phyloP scores from a whole-genome alignment of 768 basidiomycete genomes.

The Crepidotus variabilis region DNA sequence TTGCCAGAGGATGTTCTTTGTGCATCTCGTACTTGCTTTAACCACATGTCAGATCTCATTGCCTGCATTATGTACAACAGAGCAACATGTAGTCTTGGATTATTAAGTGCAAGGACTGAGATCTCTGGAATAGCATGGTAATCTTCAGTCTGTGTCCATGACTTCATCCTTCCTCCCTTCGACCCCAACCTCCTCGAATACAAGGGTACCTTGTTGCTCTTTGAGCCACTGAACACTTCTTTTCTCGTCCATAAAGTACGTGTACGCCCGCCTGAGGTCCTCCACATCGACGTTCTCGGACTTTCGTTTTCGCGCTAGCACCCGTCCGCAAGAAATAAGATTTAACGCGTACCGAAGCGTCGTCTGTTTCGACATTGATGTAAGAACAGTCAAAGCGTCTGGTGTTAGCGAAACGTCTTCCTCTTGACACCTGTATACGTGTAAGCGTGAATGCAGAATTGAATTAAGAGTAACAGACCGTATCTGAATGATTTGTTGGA shows the following conservation, averaged over 20 bases:
- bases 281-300: constrained; percentile 77
- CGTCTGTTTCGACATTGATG: constrained; percentile 84
- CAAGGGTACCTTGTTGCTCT: constrained; percentile 71
- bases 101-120: too few relatives aligned
- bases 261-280: constrained; percentile 81
- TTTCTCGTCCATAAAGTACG: constrained; percentile 91
- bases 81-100: too few relatives aligned
- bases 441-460: constrained; percentile 1
- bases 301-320: constrained; percentile 83
- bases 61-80: neutral
- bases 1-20: too few relatives aligned
- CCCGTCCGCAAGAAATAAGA: constrained; percentile 88
- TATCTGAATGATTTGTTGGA: constrained; percentile 90
- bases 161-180: constrained; percentile 28
- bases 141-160: constrained; percentile 17
- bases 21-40: neutral
- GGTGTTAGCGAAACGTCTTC: constrained; percentile 85
- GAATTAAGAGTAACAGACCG: constrained; percentile 43
- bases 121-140: too few relatives aligned
- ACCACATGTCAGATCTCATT: neutral
- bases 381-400: constrained; percentile 75
- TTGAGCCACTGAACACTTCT: constrained; percentile 89
- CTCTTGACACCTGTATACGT: constrained; percentile 69
- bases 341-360: constrained; percentile 94
- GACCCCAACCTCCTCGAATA: constrained; percentile 66